Evolutionary conservation across 139 green algal genomes (phyloP).

Genomic region (Edaphochlamys debaryana): DNA sequence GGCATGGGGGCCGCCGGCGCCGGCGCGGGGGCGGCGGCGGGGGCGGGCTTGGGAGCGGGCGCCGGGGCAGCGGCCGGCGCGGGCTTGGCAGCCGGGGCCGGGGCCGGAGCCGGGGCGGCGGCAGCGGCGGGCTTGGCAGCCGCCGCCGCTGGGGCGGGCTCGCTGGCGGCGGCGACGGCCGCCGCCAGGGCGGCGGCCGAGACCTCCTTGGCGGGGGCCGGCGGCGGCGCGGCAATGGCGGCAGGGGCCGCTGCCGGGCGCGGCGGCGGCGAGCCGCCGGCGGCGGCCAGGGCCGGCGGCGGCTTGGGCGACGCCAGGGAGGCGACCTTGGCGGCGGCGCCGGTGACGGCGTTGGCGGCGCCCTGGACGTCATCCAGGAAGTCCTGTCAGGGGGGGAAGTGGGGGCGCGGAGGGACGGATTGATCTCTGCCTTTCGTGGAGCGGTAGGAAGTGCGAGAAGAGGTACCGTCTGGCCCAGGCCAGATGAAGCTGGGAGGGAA

Average conservation of each 20-base stretch:
- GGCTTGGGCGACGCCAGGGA: not conserved
- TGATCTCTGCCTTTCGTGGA: not conserved
- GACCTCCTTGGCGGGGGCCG: not conserved
- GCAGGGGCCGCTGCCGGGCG: not conserved
- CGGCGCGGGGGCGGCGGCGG: not conserved
- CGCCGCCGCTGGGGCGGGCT: not conserved
- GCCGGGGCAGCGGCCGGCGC: not conserved
- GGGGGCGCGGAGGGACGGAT: not conserved
- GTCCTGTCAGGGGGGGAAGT: not conserved
- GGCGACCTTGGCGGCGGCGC: not conserved
- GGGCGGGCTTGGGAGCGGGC: not conserved
- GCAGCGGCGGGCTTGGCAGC: too few relatives aligned
- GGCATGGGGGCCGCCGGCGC: too few relatives aligned
- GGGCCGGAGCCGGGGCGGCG: not conserved
- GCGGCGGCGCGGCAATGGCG: not conserved
- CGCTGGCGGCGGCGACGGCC: not conserved
- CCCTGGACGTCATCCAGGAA: slow-evolving; percentile 33
- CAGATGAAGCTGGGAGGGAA: too few relatives aligned
- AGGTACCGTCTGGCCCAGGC: too few relatives aligned
- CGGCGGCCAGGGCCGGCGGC: not conserved
- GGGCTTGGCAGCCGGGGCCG: not conserved
- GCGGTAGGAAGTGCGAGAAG: not conserved
- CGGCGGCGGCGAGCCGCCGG: not conserved
- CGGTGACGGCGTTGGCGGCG: not conserved
- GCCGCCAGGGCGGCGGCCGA: not conserved